phyloP scores from a whole-genome alignment of 768 basidiomycete species.

The Russula abietina region DNA sequence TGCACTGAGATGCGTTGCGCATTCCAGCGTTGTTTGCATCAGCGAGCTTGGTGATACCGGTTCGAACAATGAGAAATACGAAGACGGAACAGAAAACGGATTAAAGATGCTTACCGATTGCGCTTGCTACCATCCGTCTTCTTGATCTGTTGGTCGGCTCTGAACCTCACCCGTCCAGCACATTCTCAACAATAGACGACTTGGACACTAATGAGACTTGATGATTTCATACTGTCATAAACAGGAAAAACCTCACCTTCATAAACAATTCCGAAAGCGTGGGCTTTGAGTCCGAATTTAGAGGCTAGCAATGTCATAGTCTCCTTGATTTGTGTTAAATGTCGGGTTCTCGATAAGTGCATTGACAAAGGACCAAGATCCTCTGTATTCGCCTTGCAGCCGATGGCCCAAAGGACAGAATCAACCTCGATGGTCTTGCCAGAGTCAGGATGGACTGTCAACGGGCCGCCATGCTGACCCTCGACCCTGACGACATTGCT shows the following conservation, averaged over 20 bases:
- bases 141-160: conserved; percentile 92
- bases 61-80: conserved; percentile 22
- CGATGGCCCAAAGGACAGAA: conserved; percentile 89
- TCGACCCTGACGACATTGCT: conserved; percentile 72
- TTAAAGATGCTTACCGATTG: conserved; percentile 51
- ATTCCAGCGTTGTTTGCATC: conserved; percentile 98
- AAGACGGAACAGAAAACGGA: neutral
- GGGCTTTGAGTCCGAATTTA: conserved; percentile 90
- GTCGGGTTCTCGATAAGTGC: conserved; percentile 94
- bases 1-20: conserved; percentile 71
- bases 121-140: conserved; percentile 93
- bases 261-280: conserved; percentile 84
- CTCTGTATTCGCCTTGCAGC: conserved; percentile 75
- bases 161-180: conserved; percentile 94
- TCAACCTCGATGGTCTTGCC: conserved; percentile 84
- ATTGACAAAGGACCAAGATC: conserved; percentile 83
- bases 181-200: conserved; percentile 83
- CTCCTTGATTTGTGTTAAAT: conserved; percentile 99
- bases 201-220: conserved; percentile 57
- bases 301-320: conserved; percentile 77
- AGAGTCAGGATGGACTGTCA: conserved; percentile 70
- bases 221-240: conserved; percentile 1
- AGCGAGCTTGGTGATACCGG: conserved; percentile 87
- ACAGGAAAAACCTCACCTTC: conserved; percentile 49
- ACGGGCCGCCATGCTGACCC: conserved; percentile 60